Percentiles rank a stretch among this genome's conserved stretches.
These are phyloP conservation scores for Globisporangium ultimum DNA, from an alignment of 352 stramenopile genomes.

Conservation along the genomic window DNA sequence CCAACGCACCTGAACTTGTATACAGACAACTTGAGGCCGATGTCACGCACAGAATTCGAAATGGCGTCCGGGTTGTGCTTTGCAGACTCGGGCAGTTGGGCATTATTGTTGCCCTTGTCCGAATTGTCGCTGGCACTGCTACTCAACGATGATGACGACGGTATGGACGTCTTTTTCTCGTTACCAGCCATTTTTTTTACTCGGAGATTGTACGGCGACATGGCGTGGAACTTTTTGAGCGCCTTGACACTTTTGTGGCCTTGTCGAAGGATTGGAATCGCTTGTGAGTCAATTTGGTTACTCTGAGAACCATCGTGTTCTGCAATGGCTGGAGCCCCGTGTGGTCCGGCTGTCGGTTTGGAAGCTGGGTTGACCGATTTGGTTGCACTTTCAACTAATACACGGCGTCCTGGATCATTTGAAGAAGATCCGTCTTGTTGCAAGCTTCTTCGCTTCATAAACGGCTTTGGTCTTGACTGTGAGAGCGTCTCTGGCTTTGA, in stretches of 20 bases:
- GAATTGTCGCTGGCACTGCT: not conserved
- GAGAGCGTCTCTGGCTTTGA: constrained; percentile 11
- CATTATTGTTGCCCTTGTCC: constrained; percentile 4
- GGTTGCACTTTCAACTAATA: not conserved
- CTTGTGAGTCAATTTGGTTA: constrained; percentile 14
- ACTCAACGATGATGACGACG: not conserved
- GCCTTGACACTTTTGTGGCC: constrained; percentile 62
- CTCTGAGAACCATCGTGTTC: not conserved
- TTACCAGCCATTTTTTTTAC: constrained; percentile 14
- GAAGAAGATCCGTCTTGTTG: not conserved
- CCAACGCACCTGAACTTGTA: constrained; percentile 57
- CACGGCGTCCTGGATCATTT: constrained; percentile 3
- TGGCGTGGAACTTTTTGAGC: constrained; percentile 56
- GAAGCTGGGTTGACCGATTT: constrained; percentile 9
- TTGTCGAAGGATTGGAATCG: constrained; percentile 50
- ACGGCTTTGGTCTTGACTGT: not conserved
- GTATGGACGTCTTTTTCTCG: constrained; percentile 10
- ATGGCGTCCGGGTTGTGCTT: constrained; percentile 9
- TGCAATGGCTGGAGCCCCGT: not conserved
- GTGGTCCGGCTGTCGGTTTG: not conserved
- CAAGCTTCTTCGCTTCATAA: constrained; percentile 9
- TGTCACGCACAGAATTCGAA: constrained; percentile 53
- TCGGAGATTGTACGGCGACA: constrained; percentile 52
- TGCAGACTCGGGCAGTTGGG: not conserved
- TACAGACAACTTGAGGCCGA: constrained; percentile 55